Percentiles rank a stretch among this genome's conserved stretches.
phyloP scores from a whole-genome alignment of 1,139 yeast species.

The Hansenula sp. region DNA sequence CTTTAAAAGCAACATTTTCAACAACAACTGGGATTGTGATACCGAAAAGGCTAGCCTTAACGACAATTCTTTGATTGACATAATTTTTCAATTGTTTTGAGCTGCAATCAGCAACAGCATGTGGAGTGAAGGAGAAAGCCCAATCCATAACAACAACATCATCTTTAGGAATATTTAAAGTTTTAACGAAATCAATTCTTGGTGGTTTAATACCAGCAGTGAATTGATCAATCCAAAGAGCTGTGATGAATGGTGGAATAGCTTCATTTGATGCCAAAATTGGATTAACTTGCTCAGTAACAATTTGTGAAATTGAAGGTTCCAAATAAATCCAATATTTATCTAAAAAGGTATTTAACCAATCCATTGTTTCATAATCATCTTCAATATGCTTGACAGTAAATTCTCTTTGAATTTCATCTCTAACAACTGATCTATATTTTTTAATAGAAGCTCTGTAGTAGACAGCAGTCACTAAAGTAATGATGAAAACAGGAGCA shows the following conservation, averaged over 20 bases:
- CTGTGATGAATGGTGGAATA: conserved; percentile 79
- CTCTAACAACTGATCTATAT: conserved; percentile 69
- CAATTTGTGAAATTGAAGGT: conserved; percentile 85
- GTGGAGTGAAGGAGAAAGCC: conserved; percentile 89
- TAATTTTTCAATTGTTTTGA: conserved; percentile 77
- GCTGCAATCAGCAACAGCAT: conserved; percentile 76
- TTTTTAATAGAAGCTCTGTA: conserved; percentile 83
- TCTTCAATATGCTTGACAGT: conserved; percentile 76
- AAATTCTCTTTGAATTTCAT: conserved; percentile 80
- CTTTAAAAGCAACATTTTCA: conserved; percentile 58
- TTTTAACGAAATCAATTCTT: conserved; percentile 82
- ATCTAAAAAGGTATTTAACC: conserved; percentile 84
- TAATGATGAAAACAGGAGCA: conserved; percentile 75
- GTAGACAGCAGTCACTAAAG: conserved; percentile 54
- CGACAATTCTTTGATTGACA: conserved; percentile 74
- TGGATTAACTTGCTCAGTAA: conserved; percentile 81
- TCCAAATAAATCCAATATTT: conserved; percentile 91
- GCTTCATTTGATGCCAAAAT: conserved; percentile 64
- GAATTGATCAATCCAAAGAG: conserved; percentile 80
- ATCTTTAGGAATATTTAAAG: conserved; percentile 80
- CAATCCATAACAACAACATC: conserved; percentile 97
- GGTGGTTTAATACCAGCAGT: conserved; percentile 96
- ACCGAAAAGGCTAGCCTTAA: conserved; percentile 67
- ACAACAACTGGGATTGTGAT: conserved; percentile 59
- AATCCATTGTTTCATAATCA: conserved; percentile 91